These are phyloP conservation scores for Alnus glutinosa DNA, from an alignment of 306 rosid species.

Conservation along the genomic window DNA sequence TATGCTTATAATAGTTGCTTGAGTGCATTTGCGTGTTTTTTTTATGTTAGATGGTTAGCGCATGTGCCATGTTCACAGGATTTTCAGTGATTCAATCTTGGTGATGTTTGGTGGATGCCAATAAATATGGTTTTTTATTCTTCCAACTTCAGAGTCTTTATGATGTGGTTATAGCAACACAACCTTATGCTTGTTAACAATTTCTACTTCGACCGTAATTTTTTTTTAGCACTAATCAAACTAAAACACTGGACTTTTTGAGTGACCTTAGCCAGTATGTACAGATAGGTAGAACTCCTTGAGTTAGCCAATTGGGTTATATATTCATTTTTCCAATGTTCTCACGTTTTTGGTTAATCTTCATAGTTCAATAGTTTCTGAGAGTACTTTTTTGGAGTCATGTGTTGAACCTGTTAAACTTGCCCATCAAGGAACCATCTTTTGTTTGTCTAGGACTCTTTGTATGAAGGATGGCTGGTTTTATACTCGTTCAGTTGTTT, in stretches of 20 bases:
- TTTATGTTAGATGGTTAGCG: conserved; percentile 3
- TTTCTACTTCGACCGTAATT: too few relatives aligned
- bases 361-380: background rate
- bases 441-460: too few relatives aligned
- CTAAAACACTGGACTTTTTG: too few relatives aligned
- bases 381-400: too few relatives aligned
- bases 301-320: background rate
- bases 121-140: background rate
- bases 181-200: background rate
- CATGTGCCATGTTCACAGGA: background rate
- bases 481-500: too few relatives aligned
- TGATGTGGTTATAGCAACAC: background rate
- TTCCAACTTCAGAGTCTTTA: background rate
- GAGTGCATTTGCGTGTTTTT: conserved; percentile 3
- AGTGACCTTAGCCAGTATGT: too few relatives aligned
- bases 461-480: too few relatives aligned
- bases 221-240: too few relatives aligned
- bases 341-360: background rate
- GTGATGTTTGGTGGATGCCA: background rate
- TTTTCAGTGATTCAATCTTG: background rate
- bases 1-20: background rate
- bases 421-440: too few relatives aligned
- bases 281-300: background rate
- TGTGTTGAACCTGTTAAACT: too few relatives aligned
- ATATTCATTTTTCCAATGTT: background rate